These are phyloP conservation scores for Emmonsiellopsis sp. DNA, from an alignment of 2,329 filamentous ascomycete genomes.

Conservation along the genomic window DNA sequence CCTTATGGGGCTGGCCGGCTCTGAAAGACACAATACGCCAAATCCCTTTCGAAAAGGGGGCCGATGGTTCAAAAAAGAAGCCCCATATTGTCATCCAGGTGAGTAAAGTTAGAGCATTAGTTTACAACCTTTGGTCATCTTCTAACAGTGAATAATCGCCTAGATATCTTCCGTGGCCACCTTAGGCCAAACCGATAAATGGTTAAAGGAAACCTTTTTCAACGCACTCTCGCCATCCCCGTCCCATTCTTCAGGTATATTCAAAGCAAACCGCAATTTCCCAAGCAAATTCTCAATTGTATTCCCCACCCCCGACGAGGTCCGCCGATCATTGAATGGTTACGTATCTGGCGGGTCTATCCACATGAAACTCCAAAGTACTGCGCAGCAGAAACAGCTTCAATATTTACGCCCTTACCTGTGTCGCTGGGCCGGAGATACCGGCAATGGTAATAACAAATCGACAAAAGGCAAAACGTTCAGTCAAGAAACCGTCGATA, in stretches of 20 bases:
- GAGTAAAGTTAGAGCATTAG: slow-evolving; percentile 7
- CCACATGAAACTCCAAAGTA: slow-evolving; percentile 65
- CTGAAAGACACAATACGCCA: slow-evolving; percentile 50
- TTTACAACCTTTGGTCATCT: too few relatives aligned
- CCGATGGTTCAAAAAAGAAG: slow-evolving; percentile 12
- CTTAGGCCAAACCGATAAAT: slow-evolving; percentile 58
- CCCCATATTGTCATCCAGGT: slow-evolving; percentile 32
- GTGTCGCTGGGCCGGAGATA: slow-evolving; percentile 65
- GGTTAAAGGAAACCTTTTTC: slow-evolving; percentile 61
- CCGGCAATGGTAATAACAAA: not conserved
- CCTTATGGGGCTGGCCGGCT: slow-evolving; percentile 68
- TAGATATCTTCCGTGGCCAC: slow-evolving; percentile 79
- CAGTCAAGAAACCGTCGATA: not conserved
- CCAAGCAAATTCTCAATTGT: slow-evolving; percentile 56
- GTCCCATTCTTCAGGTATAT: not conserved
- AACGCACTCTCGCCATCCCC: slow-evolving; percentile 25
- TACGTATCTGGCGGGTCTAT: slow-evolving; percentile 71
- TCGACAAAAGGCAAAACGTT: not conserved
- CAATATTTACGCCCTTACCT: slow-evolving; percentile 61
- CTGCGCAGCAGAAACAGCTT: slow-evolving; percentile 64
- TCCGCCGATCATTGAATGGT: slow-evolving; percentile 65
- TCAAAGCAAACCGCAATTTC: slow-evolving; percentile 5
- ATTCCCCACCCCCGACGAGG: slow-evolving; percentile 72
- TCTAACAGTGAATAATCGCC: not conserved
- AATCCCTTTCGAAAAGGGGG: slow-evolving; percentile 38